These are phyloP conservation scores for Danielia reshetovae DNA, from an alignment of 805 yeast genomes.

Conservation along the genomic window DNA sequence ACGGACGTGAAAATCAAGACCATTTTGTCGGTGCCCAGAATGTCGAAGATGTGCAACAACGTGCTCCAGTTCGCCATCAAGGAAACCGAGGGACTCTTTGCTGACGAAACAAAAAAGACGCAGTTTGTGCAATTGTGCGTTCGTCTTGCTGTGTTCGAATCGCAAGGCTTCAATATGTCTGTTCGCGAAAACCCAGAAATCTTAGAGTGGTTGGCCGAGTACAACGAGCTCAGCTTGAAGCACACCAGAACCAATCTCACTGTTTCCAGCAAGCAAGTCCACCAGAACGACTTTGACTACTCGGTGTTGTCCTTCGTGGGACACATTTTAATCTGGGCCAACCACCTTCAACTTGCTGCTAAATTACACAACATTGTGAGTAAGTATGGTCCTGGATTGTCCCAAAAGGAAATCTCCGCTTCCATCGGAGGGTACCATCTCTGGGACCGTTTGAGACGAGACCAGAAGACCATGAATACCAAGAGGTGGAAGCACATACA, in stretches of 20 bases:
- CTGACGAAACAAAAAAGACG: constrained; percentile 14
- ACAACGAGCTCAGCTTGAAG: constrained; percentile 29
- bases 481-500: constrained; percentile 42
- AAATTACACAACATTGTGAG: constrained; percentile 10
- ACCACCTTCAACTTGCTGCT: constrained; percentile 20
- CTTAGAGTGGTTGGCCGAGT: constrained; percentile 25
- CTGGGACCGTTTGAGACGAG: constrained; percentile 36
- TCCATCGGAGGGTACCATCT: constrained; percentile 37
- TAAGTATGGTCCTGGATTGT: constrained; percentile 18
- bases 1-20: constrained; percentile 38
- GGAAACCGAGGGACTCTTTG: constrained; percentile 23
- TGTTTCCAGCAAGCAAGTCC: constrained; percentile 29
- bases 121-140: constrained; percentile 29
- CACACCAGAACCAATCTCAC: constrained; percentile 32
- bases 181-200: constrained; percentile 22
- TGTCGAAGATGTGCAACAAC: constrained; percentile 26
- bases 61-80: constrained; percentile 23
- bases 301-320: constrained; percentile 36
- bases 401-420: constrained; percentile 14
- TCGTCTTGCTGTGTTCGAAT: constrained; percentile 33
- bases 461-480: constrained; percentile 28
- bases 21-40: constrained; percentile 27
- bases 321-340: constrained; percentile 36
- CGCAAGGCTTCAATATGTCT: constrained; percentile 30
- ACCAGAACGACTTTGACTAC: constrained; percentile 35